A percentile compares a stretch with the other conserved stretches of the same genome.
phyloP scores from a whole-genome alignment of 345 rosid species.

The Isatis tinctoria region DNA sequence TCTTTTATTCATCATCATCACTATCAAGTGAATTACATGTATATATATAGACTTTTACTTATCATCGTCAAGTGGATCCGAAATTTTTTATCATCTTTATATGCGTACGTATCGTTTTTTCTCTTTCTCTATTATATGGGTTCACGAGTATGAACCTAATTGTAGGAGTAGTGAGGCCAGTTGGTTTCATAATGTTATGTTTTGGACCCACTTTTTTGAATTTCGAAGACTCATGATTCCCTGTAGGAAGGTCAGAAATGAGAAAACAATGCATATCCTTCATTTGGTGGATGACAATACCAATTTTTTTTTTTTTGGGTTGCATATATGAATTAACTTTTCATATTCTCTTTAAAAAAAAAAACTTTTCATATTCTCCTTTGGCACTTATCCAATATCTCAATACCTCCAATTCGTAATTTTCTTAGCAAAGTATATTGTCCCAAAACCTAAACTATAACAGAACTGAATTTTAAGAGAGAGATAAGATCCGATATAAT shows the following conservation, averaged over 20 bases:
- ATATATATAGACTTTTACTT: not conserved
- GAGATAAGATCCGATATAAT: not conserved
- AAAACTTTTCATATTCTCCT: not conserved
- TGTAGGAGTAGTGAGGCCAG: constrained; percentile 14
- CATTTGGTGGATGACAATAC: constrained; percentile 25
- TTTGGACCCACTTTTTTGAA: constrained; percentile 22
- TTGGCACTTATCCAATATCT: not conserved
- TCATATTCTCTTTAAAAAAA: not conserved
- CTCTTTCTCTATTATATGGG: not conserved
- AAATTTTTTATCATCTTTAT: not conserved
- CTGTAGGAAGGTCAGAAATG: constrained; percentile 3
- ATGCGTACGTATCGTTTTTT: not conserved
- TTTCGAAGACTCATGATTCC: constrained; percentile 22
- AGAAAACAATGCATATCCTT: constrained; percentile 13
- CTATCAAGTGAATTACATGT: not conserved
- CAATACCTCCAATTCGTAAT: not conserved
- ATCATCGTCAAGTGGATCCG: constrained; percentile 2
- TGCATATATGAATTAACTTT: not conserved
- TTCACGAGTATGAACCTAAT: constrained; percentile 8
- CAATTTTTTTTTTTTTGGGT: not conserved
- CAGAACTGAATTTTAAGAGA: not conserved
- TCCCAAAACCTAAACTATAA: not conserved
- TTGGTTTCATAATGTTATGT: not conserved
- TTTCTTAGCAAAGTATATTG: not conserved
- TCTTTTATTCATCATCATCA: constrained; percentile 1